Evolutionary conservation across 345 rosid species (phyloP).

Genomic region (Aurinia saxatilis): DNA sequence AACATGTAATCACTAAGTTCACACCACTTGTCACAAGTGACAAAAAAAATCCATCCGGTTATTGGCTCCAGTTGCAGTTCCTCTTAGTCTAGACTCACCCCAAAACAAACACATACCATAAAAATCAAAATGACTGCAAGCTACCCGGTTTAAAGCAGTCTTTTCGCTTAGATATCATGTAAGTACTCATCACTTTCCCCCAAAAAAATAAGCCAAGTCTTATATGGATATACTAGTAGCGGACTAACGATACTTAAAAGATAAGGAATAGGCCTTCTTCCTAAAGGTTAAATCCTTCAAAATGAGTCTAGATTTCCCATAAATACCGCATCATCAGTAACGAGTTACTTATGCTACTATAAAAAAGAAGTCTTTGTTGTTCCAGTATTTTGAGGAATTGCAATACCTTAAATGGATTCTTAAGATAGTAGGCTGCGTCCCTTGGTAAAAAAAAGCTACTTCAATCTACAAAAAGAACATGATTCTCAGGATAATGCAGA

Average conservation of each 20-base stretch:
- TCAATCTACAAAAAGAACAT: conserved; percentile 49
- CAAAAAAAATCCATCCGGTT: conserved; percentile 84
- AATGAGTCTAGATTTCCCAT: not conserved
- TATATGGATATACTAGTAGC: not conserved
- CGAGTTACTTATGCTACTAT: no score
- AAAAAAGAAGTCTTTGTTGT: not conserved
- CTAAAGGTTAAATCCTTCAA: not conserved
- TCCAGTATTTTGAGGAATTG: no score
- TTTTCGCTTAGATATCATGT: not conserved
- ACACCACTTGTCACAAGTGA: conserved; percentile 86
- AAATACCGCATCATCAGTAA: not conserved
- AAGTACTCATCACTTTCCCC: not conserved
- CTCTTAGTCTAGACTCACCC: conserved; percentile 50
- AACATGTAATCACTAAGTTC: no score
- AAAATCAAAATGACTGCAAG: not conserved
- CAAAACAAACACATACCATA: not conserved
- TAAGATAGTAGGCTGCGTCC: conserved; percentile 67
- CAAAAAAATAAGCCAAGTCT: not conserved
- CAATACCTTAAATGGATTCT: conserved; percentile 75
- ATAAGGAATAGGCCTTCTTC: not conserved
- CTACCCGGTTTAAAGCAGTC: not conserved
- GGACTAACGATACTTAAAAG: not conserved
- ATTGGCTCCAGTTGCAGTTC: conserved; percentile 75
- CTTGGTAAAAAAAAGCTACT: conserved; percentile 83
- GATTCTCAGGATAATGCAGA: not conserved